Base-by-base conservation (phyloP, 2,329 filamentous ascomycete species). In the Gyromitra esculenta region DNA sequence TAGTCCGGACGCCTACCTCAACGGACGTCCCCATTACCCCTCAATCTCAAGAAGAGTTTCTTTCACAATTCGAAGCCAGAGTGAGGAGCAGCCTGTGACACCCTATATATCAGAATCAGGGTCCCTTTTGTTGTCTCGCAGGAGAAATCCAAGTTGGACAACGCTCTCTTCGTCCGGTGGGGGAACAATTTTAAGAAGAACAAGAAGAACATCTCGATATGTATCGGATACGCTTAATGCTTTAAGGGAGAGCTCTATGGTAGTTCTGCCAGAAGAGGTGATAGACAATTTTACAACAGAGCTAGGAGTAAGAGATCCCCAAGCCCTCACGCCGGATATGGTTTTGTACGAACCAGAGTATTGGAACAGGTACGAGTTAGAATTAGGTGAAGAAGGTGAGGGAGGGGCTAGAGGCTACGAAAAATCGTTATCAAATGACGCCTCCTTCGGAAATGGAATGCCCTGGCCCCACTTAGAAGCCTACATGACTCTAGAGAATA, bases 31-130 rank as follows among this genome's bases (percentile, higher is more conserved):
- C 18, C 72, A 75, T 31, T 75, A 75, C 57, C 72, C 72, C 13
- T 75, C 72, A 52, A 75, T 75, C 43, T 75, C 72, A 13, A 75
- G 72, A 71, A 75, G 72, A 39, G 72, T 75, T 45, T 75, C 72
- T 5, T 75, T 75, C 50, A 75, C 72, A 39, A 75, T 75, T 59
- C 57, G 72, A 50, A 75, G 65, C 54, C 66, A 70, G 50, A 75
- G 72, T 18, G 72, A 75, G 59, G 72, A 75, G 41, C 65, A 75
- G n/a, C 72, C 72, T 75, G 35, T 59, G 21, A 57, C 59, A 3
- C 25, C 39, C 39, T 75, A 71, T 60, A 65, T 63, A 57, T 69
- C 66, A 59, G 66, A 71, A 50, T 70, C 50, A 31, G 57, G 39
- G 8, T 39, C 72, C 2, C 11, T 18, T 45, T 45, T 50, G 43